A percentile compares a stretch with the other conserved stretches of the same genome.
Conservation (phyloP, 768 basidiomycete species). For the Panellus pusillus region DNA sequence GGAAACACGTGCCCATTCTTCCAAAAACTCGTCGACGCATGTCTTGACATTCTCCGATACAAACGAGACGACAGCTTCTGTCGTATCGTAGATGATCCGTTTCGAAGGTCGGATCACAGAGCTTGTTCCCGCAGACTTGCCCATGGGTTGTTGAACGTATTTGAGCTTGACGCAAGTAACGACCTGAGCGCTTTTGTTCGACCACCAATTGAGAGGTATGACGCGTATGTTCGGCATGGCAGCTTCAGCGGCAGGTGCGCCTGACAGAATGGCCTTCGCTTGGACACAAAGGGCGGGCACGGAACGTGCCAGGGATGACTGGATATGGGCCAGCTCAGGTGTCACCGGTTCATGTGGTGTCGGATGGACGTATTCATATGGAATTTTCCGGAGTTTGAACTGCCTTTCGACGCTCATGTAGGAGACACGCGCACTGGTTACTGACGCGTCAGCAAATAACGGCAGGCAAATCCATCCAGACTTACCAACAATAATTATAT, state of each 20-base stretch:
- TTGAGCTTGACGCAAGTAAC: conserved; percentile 90
- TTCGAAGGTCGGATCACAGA: conserved; percentile 81
- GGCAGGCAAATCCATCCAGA: conserved; percentile 8
- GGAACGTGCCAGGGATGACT: conserved; percentile 73
- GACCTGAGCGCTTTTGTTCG: conserved; percentile 74
- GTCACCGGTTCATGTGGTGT: conserved; percentile 38
- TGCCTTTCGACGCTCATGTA: conserved; percentile 87
- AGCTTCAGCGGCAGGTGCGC: conserved; percentile 85
- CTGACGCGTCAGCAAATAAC: not conserved
- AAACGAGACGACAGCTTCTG: conserved; percentile 87
- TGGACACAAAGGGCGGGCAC: conserved; percentile 85
- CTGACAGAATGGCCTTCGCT: conserved; percentile 76
- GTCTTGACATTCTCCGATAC: conserved; percentile 82
- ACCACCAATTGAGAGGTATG: conserved; percentile 92
- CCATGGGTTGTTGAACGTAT: conserved; percentile 84
- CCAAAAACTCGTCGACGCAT: conserved; percentile 87
- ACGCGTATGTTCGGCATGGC: conserved; percentile 92
- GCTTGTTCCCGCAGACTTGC: conserved; percentile 61
- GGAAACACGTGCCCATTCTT: conserved; percentile 90
- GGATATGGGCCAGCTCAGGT: conserved; percentile 53
- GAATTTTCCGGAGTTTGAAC: conserved; percentile 78
- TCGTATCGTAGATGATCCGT: conserved; percentile 86
- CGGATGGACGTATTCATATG: conserved; percentile 74
- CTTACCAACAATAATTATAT: conserved; percentile 85
- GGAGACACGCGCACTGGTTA: conserved; percentile 81